Evolutionary conservation across 192 early-diverging fungal genomes (phyloP).

Genomic region (Jimgerdemannia flammicorona): DNA sequence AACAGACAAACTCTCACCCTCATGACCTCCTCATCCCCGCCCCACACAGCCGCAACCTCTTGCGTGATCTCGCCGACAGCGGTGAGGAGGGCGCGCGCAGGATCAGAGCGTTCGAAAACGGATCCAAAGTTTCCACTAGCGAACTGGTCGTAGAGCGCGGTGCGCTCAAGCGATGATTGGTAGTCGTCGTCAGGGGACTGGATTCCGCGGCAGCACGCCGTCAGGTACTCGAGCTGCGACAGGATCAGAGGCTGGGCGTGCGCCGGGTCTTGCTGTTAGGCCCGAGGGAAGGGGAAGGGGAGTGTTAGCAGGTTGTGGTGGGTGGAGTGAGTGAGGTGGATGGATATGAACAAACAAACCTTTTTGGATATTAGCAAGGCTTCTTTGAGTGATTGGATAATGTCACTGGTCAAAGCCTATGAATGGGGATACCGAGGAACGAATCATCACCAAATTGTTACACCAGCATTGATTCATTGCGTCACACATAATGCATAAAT

Average conservation of each 20-base stretch:
- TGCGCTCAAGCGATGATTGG: conserved; percentile 17
- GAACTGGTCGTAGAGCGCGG: conserved; percentile 22
- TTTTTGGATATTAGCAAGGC: conserved; percentile 1
- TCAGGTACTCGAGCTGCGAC: conserved; percentile 40
- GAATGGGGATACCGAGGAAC: not conserved
- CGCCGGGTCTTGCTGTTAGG: conserved; percentile 14
- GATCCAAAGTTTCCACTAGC: conserved; percentile 20
- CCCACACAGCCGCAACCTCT: conserved; percentile 36
- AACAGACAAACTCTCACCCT: conserved; percentile 20
- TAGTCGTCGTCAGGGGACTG: conserved; percentile 51
- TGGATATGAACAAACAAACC: not conserved
- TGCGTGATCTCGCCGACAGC: conserved; percentile 40
- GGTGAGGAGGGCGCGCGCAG: conserved; percentile 26
- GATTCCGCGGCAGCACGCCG: conserved; percentile 48
- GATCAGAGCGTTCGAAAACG: conserved; percentile 14
- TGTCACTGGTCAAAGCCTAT: conserved; percentile 5
- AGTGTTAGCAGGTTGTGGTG: too few relatives aligned
- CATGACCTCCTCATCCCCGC: conserved; percentile 36
- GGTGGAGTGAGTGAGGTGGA: too few relatives aligned
- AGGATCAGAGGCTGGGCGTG: conserved; percentile 16
- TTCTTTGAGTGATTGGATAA: conserved; percentile 5
- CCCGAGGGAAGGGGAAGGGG: too few relatives aligned
- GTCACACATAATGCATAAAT: not conserved
- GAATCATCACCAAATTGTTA: too few relatives aligned
- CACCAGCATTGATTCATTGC: too few relatives aligned